Evolutionary conservation across 352 stramenopile species (phyloP), one percentile per base, ranked within the genome.

Genomic region (Phytophthora syringae): DNA sequence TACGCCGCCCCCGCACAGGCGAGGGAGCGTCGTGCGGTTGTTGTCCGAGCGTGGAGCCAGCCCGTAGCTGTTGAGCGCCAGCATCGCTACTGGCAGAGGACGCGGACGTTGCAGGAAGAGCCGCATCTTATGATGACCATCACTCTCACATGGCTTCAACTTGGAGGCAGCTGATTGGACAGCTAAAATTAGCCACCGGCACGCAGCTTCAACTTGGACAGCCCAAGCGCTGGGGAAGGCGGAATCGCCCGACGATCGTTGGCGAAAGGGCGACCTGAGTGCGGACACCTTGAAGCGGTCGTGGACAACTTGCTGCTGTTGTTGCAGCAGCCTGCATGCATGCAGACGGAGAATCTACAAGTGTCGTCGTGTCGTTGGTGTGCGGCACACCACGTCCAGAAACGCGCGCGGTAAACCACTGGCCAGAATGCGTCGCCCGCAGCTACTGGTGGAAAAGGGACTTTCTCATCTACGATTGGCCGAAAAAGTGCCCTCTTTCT

Each of bases 41-140:
- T 43, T 62, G 28, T 43, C 40, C 30, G 32, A 44, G 13, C 34
- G 72, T 25, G 47, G 48, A 25, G 54, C 52, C 27, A 85, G 60
- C 0, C 77, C 77, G 51, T 85, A 85, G 65, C 64, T 85, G 53
- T 85, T 85, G 62, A 85, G 71, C 52, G 72, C 67, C 24, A 80
- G 57, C 72, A 80, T 80, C 20, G 51, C 30, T 42, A 42, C 15
- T 42, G 36, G 13, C 9, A 12, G n/a, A n/a, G n/a, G n/a, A n/a
- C n/a, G n/a, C n/a, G n/a, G n/a, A n/a, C n/a, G n/a, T n/a, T n/a
- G n/a, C n/a, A n/a, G n/a, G n/a, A n/a, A n/a, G n/a, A n/a, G n/a
- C n/a, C n/a, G 47, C 49, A 50, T 51, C 56, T 56, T 64, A 64
- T 50, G 32, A 7, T n/a, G 52, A 45, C 20, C 32, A 47, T 58